Base-by-base conservation (phyloP, 225 moss, liverwort and hornwort species). In the Thuidium tamariscinum region DNA sequence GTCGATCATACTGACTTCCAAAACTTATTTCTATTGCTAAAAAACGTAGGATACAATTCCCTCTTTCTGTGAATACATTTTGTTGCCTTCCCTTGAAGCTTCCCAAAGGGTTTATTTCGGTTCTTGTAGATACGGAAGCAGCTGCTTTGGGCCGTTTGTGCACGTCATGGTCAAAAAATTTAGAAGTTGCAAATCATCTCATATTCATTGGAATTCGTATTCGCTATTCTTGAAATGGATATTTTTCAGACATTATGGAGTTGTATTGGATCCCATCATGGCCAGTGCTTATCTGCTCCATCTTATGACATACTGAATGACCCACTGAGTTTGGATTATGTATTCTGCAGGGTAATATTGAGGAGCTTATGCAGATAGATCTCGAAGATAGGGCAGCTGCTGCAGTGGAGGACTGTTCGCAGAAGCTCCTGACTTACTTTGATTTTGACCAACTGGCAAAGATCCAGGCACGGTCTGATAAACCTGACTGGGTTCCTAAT, bases 381-480 rank as follows among this genome's bases (percentile, higher is more conserved):
- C 94, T 98, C 27, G 92, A 94, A 71, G 95, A 86, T 52, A 87
- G 84, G 84, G 93, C 97, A 59, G 93, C 87, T 67, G 97, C 95
- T 83, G 97, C 95, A 41, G 97, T 96, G 11, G 93, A 96, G 85
- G 97, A 98, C 83, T 98, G 97, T 86, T 96, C 96, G 46, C 97
- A 96, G 76, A 92, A 63, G 20, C 91, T 94, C n/a, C 89, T 86
- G 80, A 93, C 89, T 41, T 98, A 96, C 86, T 96, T 98, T 34
- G 92, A 96, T 90, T 96, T 95, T 55, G 74, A 90, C 34, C 92
- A 95, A 89, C 86, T 98, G 73, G 78, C 87, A 8, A 85, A 88
- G 75, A 95, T 98, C 68, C 94, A 91, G 80, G 91, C 92, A 44
- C 91, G 92, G 83, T 49, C 93, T 75, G 86, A 86, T 26, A 91